Base-by-base conservation (phyloP, 1,284 basidiomycete genomes). In the Leccinum colubrinum region DNA sequence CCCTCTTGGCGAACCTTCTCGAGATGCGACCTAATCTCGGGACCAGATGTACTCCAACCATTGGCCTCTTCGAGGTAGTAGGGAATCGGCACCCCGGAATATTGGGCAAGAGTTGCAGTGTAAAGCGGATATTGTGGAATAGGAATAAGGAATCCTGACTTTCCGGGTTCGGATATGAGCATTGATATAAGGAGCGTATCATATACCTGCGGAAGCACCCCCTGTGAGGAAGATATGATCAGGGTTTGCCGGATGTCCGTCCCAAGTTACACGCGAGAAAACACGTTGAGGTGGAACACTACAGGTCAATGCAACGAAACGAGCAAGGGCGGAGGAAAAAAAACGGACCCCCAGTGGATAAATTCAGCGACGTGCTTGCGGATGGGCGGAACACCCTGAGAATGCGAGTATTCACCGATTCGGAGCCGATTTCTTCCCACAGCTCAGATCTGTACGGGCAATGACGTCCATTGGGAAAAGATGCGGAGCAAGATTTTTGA, bases 91-190 rank as follows among this genome's bases (percentile, higher is more conserved):
- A 85, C 80, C 22, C 95, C 95, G 55, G 83, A 81, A 76, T 87
- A 88, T 70, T 95, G 89, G 0, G 96, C 92, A 56, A 99, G 88
- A 0, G 95, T 90, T 22, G 97, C 97, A 52, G 95, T 97, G 79
- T 98, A 98, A 15, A 99, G 84, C 1, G 97, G 97, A 75, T 99
- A 99, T 80, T 99, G 97, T 1, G 97, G 97, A 66, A 99, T 98
- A 25, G 97, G 97, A 72, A 99, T 98, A 64, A 97, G 83, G 67
- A 97, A 85, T 8, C 93, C 95, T 56, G 86, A 84, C 20, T 82
- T 81, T 15, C 83, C 82, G 4, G 83, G 80, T 27, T 83, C 78
- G 9, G 79, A 72, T 70, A 95, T 89, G 64, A 96, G 84, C 78
- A 93, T 86, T 73, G 88, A 87, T 66, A 99, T 87, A 59, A 98